These are phyloP conservation scores for Silene vulgaris DNA, from an alignment of 179 eudicot genomes.

Conservation along the genomic window DNA sequence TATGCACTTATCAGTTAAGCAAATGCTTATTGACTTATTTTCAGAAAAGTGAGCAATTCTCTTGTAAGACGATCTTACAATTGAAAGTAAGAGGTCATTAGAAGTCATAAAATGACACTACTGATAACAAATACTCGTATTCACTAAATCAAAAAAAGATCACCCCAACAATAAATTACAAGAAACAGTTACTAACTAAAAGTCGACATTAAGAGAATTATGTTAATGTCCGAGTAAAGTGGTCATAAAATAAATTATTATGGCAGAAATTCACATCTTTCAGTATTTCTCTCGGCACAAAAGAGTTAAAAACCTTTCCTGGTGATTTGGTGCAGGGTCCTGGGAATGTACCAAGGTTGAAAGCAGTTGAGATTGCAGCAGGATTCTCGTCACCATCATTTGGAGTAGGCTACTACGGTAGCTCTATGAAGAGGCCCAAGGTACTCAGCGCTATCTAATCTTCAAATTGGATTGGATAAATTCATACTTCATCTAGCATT, in stretches of 20 bases:
- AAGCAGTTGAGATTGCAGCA: slow-evolving; percentile 83
- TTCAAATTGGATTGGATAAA: neutral
- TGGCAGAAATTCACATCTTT: neutral
- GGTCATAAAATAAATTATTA: too few species aligned
- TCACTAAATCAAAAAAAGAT: too few species aligned
- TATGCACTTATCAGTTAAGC: slow-evolving; percentile 24
- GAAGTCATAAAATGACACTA: neutral
- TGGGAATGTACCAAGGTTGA: slow-evolving; percentile 42
- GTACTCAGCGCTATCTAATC: slow-evolving; percentile 29
- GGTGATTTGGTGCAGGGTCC: slow-evolving; percentile 34
- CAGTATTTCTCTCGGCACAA: neutral
- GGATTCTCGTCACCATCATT: slow-evolving; percentile 67
- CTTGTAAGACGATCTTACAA: neutral
- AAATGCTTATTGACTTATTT: neutral
- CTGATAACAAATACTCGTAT: neutral
- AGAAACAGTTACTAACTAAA: too few species aligned
- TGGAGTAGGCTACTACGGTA: slow-evolving; percentile 83
- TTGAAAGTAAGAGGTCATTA: neutral
- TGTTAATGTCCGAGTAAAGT: too few species aligned
- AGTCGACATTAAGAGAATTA: too few species aligned
- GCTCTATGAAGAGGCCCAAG: slow-evolving; percentile 89
- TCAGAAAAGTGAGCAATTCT: neutral
- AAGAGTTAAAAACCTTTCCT: neutral
- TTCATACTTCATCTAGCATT: neutral
- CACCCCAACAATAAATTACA: too few species aligned